Evolutionary conservation across 2,329 filamentous ascomycete genomes (phyloP).

Genomic region (Botrytis deweyae): DNA sequence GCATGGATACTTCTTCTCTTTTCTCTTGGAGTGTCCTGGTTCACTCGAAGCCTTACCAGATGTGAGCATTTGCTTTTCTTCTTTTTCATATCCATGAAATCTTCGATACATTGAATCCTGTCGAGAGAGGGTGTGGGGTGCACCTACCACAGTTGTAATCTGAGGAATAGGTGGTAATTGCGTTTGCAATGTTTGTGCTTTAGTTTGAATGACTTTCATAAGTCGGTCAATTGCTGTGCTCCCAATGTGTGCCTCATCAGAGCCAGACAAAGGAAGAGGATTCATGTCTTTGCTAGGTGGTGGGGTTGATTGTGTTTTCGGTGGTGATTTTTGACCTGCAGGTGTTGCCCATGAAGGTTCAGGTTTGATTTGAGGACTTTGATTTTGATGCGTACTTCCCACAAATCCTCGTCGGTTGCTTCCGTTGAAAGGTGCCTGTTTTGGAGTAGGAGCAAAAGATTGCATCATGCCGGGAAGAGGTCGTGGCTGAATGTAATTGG

Average conservation of each 20-base stretch:
- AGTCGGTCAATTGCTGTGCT: conserved; percentile 82
- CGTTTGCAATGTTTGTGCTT: conserved; percentile 46
- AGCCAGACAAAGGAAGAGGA: conserved; percentile 20
- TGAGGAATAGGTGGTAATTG: conserved; percentile 29
- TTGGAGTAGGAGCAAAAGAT: conserved; percentile 24
- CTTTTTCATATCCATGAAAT: conserved; percentile 15
- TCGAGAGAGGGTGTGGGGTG: conserved; percentile 38
- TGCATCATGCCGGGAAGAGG: conserved; percentile 38
- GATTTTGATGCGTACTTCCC: conserved; percentile 38
- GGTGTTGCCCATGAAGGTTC: conserved; percentile 36
- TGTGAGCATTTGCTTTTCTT: conserved; percentile 32
- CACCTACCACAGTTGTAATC: conserved; percentile 34
- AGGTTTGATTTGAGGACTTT: conserved; percentile 41
- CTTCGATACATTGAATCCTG: conserved; percentile 19
- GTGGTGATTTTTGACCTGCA: conserved; percentile 11
- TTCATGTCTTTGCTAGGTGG: conserved; percentile 22
- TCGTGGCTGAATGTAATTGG: conserved; percentile 37
- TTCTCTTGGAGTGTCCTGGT: conserved; percentile 20
- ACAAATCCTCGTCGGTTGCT: conserved; percentile 39
- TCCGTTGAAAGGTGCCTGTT: conserved; percentile 35
- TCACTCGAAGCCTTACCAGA: conserved; percentile 30
- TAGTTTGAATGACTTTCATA: conserved; percentile 84
- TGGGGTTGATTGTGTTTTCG: not conserved
- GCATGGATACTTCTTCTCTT: conserved; percentile 69
- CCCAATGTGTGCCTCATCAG: conserved; percentile 55